A percentile compares a stretch with the other conserved stretches of the same genome.
Conservation (phyloP, 495 filamentous ascomycete species). For the Talaromyces adpressus region DNA sequence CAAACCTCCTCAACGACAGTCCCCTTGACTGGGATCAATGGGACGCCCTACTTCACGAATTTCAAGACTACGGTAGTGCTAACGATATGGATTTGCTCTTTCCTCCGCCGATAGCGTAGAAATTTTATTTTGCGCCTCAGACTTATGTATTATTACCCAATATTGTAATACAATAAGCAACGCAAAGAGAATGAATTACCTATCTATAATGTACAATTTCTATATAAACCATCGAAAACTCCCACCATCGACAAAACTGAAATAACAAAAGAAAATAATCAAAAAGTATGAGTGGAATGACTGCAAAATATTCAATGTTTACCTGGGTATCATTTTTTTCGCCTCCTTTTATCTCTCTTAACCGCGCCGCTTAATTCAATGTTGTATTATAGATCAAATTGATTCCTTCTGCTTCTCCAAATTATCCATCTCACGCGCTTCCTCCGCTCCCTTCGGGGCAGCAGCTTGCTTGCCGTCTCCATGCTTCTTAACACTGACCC, state of each 20-base stretch:
- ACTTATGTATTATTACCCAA: background rate
- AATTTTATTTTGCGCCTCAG: no score
- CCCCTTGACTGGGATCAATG: constrained; percentile 30
- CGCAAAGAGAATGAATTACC: no score
- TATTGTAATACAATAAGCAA: background rate
- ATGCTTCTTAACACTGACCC: constrained; percentile 58
- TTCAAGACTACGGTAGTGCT: constrained; percentile 10
- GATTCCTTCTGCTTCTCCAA: background rate
- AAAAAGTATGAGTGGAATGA: background rate
- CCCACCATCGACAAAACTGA: background rate
- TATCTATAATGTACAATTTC: background rate
- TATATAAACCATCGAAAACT: background rate
- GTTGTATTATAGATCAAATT: background rate
- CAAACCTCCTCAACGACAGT: constrained; percentile 14
- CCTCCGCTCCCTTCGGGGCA: background rate
- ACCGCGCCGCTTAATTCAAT: background rate
- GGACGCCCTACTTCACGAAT: constrained; percentile 26
- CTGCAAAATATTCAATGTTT: background rate
- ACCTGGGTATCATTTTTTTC: background rate
- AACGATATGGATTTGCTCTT: constrained; percentile 3
- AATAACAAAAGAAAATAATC: background rate
- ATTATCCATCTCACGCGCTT: background rate
- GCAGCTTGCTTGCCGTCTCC: background rate
- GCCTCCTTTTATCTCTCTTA: background rate
- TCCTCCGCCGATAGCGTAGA: background rate